phyloP scores from a whole-genome alignment of 352 stramenopile genomes.

The Phytophthora megakarya region DNA sequence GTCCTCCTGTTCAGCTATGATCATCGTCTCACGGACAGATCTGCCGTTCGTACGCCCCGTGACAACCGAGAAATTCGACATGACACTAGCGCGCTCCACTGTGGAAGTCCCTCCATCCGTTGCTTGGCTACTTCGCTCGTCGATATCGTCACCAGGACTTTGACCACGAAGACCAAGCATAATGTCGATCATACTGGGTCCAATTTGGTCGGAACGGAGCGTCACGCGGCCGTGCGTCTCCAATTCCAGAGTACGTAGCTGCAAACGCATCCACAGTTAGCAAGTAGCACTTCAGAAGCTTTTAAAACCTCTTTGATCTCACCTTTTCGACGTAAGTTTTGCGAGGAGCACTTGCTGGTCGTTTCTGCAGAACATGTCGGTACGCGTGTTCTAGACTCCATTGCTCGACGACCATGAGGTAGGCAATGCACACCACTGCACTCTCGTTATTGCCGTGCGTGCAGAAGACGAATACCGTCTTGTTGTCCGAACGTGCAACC shows the following conservation, averaged over 20 bases:
- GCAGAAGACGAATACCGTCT: slow-evolving; percentile 73
- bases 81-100: slow-evolving; percentile 59
- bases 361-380: slow-evolving; percentile 62
- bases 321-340: slow-evolving; percentile 74
- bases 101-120: slow-evolving; percentile 48
- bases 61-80: slow-evolving; percentile 66
- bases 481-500: slow-evolving; percentile 38
- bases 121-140: slow-evolving; percentile 53
- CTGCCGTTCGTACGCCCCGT: slow-evolving; percentile 48
- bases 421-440: slow-evolving; percentile 69
- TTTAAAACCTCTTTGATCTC: background rate
- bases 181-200: slow-evolving; percentile 77
- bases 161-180: slow-evolving; percentile 68
- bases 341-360: slow-evolving; percentile 61
- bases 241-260: slow-evolving; percentile 58
- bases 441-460: slow-evolving; percentile 78
- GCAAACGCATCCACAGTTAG: slow-evolving; percentile 11
- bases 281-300: background rate
- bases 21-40: slow-evolving; percentile 67
- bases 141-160: slow-evolving; percentile 38
- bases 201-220: slow-evolving; percentile 61
- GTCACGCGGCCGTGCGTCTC: slow-evolving; percentile 68
- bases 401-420: slow-evolving; percentile 59
- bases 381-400: slow-evolving; percentile 71
- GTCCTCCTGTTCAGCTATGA: slow-evolving; percentile 72